Base-by-base conservation (phyloP, 2,329 filamentous ascomycete species). In the Xylariaceae sp. region DNA sequence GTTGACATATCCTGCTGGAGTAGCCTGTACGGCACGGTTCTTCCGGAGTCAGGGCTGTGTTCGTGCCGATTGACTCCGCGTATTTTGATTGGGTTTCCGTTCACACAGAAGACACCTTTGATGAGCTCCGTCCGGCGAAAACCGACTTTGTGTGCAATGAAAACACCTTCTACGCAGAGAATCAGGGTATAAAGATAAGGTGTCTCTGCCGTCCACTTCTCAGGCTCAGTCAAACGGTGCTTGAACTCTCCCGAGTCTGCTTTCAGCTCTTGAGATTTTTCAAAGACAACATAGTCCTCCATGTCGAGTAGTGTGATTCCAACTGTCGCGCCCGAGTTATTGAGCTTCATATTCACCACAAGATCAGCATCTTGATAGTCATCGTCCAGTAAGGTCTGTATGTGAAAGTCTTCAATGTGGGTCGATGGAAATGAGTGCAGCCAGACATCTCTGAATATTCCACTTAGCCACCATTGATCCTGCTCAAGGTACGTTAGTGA, bases 11-110 rank as follows among this genome's bases (percentile, higher is more conserved):
- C 85, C 1, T 72, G 67, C 46, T 76, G 72, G 58, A 88, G 75
- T n/a, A 78, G 81, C 0, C 79, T 75, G 27, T 78, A 75, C 0
- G 82, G 82, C 1, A 87, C 80, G 0, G 82, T 75, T 0, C 84
- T 77, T 0, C 85, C 84, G 5, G 75, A 76, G 48, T 75, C 69
- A 0, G 83, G 79, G 57, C 87, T 81, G 55, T 89, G 84, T 50
- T 89, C 86, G 56, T 89, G 86, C 32, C 85, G 75, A 58, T 89
- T 89, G 6, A 83, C 82, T 2, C 86, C 86, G 14, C 82, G 79
- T 56, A 89, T 74, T 12, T 85, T 78, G 47, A 89, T 75, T 0
- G 81, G 75, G 17, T 73, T 74, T 2, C 85, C 84, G 49, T 89
- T 89, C 53, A 89, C 78, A 43, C 75, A 75, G 55, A 86, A 75